Evolutionary conservation across 2,329 filamentous ascomycete genomes (phyloP).

Genomic region (Tolypocladium album): DNA sequence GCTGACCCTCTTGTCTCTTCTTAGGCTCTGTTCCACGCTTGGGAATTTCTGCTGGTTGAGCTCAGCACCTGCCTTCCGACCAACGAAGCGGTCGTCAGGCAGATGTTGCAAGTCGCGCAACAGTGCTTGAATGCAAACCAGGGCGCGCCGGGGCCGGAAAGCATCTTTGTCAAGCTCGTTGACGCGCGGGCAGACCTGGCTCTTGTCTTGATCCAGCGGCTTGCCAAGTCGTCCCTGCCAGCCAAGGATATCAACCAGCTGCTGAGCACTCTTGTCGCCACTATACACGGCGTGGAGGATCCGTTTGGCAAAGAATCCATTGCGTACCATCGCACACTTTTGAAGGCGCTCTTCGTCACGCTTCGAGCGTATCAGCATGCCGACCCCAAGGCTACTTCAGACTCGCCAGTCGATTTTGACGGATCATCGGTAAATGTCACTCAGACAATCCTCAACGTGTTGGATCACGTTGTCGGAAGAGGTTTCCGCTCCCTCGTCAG

Average conservation of each 20-base stretch:
- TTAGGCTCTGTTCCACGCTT: slow-evolving; percentile 72
- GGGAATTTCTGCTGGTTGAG: slow-evolving; percentile 81
- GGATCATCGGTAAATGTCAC: slow-evolving; percentile 33
- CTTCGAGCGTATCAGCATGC: slow-evolving; percentile 52
- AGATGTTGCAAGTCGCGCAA: slow-evolving; percentile 63
- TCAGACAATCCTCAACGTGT: slow-evolving; percentile 64
- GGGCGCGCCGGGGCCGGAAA: slow-evolving; percentile 59
- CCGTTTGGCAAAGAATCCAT: slow-evolving; percentile 41
- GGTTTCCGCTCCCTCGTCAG: slow-evolving; percentile 75
- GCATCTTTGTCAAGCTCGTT: slow-evolving; percentile 70
- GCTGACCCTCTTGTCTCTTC: slow-evolving; percentile 8
- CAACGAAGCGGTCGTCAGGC: slow-evolving; percentile 46
- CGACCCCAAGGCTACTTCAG: slow-evolving; percentile 16
- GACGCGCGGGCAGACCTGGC: slow-evolving; percentile 70
- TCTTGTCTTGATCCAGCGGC: slow-evolving; percentile 69
- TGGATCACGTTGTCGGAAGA: slow-evolving; percentile 67
- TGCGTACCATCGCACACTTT: slow-evolving; percentile 69
- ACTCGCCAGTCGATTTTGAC: slow-evolving; percentile 21
- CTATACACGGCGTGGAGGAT: slow-evolving; percentile 42
- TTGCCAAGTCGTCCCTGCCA: slow-evolving; percentile 49
- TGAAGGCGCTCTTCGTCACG: slow-evolving; percentile 77
- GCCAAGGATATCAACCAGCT: slow-evolving; percentile 41
- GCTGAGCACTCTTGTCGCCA: slow-evolving; percentile 37
- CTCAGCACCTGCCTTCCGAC: slow-evolving; percentile 56
- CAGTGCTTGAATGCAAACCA: slow-evolving; percentile 74